Evolutionary conservation across 305 asterid species (phyloP).

Genomic region (Plantago rigida): DNA sequence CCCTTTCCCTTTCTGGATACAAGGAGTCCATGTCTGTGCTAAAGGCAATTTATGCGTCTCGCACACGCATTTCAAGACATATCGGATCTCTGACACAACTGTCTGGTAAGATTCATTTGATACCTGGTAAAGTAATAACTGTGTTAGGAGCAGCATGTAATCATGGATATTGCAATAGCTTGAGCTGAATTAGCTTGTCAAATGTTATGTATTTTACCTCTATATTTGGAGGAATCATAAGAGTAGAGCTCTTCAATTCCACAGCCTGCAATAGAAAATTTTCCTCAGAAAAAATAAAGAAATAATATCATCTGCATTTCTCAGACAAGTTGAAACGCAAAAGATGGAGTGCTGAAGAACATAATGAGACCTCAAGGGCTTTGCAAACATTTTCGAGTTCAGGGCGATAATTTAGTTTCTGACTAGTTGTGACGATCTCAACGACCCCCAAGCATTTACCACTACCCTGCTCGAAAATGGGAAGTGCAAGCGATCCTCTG

Average conservation of each 20-base stretch:
- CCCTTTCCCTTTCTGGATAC: conserved; percentile 52
- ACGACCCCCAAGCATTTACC: conserved; percentile 79
- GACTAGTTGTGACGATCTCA: conserved; percentile 63
- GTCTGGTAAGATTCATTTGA: conserved; percentile 46
- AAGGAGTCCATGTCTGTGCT: conserved; percentile 79
- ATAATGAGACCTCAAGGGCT: conserved; percentile 60
- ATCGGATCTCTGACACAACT: conserved; percentile 50
- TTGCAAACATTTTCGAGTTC: conserved; percentile 61
- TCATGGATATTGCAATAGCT: not conserved
- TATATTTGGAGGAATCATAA: conserved; percentile 32
- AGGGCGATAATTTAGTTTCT: conserved; percentile 43
- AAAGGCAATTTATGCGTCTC: conserved; percentile 55
- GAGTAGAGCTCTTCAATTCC: conserved; percentile 53
- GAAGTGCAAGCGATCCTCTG: conserved; percentile 75
- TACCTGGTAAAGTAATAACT: conserved; percentile 37
- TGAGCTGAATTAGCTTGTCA: not conserved
- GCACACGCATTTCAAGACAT: conserved; percentile 48
- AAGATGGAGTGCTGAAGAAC: conserved; percentile 2
- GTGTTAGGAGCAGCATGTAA: conserved; percentile 22
- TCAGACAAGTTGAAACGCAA: conserved; percentile 4
- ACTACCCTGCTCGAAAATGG: conserved; percentile 62
- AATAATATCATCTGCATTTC: not conserved
- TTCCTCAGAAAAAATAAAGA: conserved; percentile 2
- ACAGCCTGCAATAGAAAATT: conserved; percentile 48
- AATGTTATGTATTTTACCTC: conserved; percentile 35